These are phyloP conservation scores for Sarcomyxa edulis DNA, from an alignment of 768 basidiomycete genomes.

Conservation along the genomic window DNA sequence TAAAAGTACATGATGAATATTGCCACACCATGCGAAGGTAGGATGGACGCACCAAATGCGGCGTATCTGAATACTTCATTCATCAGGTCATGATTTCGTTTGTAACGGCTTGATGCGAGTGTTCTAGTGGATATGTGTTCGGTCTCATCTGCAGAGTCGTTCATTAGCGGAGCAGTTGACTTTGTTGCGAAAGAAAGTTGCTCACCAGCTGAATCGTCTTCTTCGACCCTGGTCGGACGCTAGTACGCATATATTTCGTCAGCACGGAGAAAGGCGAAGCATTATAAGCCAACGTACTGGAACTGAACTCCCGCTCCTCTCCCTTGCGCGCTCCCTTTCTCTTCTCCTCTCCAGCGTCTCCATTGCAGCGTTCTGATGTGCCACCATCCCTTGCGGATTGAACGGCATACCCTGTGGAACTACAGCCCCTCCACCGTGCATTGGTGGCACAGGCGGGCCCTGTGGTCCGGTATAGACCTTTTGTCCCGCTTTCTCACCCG, in stretches of 20 bases:
- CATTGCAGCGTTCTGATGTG: slow-evolving; percentile 70
- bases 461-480: slow-evolving; percentile 41
- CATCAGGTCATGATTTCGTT: slow-evolving; percentile 82
- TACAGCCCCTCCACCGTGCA: slow-evolving; percentile 24
- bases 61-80: slow-evolving; percentile 75
- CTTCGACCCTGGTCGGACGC: slow-evolving; percentile 34
- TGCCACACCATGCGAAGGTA: neutral
- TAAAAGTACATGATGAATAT: slow-evolving; percentile 12
- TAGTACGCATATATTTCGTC: too few species aligned
- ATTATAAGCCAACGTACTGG: too few species aligned
- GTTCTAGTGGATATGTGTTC: slow-evolving; percentile 72
- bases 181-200: neutral
- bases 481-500: slow-evolving; percentile 70
- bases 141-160: slow-evolving; percentile 41
- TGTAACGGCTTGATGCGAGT: slow-evolving; percentile 66
- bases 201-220: slow-evolving; percentile 67
- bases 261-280: too few species aligned
- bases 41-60: slow-evolving; percentile 48
- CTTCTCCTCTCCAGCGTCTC: slow-evolving; percentile 63
- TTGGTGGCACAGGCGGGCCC: slow-evolving; percentile 21
- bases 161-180: neutral
- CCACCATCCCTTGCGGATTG: slow-evolving; percentile 54
- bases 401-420: too few species aligned
- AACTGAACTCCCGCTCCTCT: slow-evolving; percentile 35
- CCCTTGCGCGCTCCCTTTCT: slow-evolving; percentile 54